Evolutionary conservation across 2,329 filamentous ascomycete species (phyloP), one percentile per base, ranked within the genome.

Genomic region (Xylariaceae sp.): DNA sequence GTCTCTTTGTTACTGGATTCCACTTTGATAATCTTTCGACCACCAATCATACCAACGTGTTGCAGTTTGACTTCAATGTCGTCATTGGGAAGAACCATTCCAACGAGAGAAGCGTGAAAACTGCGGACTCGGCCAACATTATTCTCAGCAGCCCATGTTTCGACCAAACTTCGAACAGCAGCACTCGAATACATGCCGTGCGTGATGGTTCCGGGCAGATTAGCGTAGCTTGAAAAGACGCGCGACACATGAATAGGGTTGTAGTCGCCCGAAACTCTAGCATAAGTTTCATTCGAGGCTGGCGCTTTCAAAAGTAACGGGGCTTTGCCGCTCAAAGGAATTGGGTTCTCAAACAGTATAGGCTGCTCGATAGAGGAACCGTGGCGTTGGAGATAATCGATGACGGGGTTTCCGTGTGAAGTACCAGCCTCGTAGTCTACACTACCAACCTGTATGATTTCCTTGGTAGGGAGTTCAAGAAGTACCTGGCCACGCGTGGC

Each of bases 131-230:
- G 93, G 42, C 94, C 93, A 64, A 97, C 87, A 69, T 99, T 94
- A 80, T 99, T 99, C 77, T 99, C 95, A 0, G 93, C 94, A 47
- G 95, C 94, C 94, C 94, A 99, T 0, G 91, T 99, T 79, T 99
- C 94, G 6, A 99, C 92, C 48, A 99, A 78, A 69, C 91, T 96
- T 65, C 95, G 88, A 28, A 99, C 94, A 36, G 94, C 90, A 60
- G 94, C 94, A 72, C 93, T 97, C 1, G 93, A 95, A 80, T 97
- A 99, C 94, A 99, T 99, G 69, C 94, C 94, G 69, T 99, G 94
- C 1, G 94, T 99, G 67, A 99, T 99, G 42, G 94, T 99, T 45
- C 94, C 95, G 1, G 92, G 92, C 14, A 99, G 81, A 70, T 92
- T 94, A 69, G 94, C 95, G 66, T 97, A 99, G 74, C 85, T 90